Base-by-base conservation (phyloP, 2,329 filamentous ascomycete genomes). In the Exophiala oligosperma region DNA sequence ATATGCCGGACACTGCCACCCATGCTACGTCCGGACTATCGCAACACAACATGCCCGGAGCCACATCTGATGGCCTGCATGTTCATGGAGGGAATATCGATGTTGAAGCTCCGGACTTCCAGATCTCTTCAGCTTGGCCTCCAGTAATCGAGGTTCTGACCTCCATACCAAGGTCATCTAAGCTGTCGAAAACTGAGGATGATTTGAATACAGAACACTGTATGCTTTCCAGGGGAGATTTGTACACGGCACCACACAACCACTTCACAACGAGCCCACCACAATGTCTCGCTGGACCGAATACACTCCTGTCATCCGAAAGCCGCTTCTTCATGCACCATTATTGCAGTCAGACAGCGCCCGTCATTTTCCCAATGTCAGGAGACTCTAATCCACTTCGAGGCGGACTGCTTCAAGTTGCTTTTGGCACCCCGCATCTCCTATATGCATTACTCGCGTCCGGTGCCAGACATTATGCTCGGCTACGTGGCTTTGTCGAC, bases 401-500 rank as follows among this genome's bases (percentile, higher is more conserved):
- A 3, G 61, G 66, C n/a, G 60, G 59, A 32, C 56, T 71, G 26
- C 67, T 71, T 21, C 57, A 60, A 24, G 54, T 63, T 3, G 64
- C 69, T 1, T 24, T 70, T 12, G 61, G 66, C 40, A 70, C 66
- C 2, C 67, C 65, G 0, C 66, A 69, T 53, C 62, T 70, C 23
- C 62, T 71, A 4, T 64, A 67, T 48, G 69, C 69, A 0, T 66
- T 71, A 4, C 56, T 71, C 4, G 69, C 69, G 11, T 60, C 64
- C 12, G 66, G 66, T 0, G 66, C 64, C n/a, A 70, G 69, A 23
- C 69, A 71, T 26, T 66, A 71, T 32, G 58, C 66, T 28, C 68
- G 69, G 12, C 64, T 71, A 9, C 49, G 69, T 49, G 51, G 51
- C 21, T 62, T 67, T 14, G 54, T 46, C 2, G 47, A 56, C 3